A percentile compares a stretch with the other conserved stretches of the same genome.
Evolutionary conservation across 352 stramenopile species (phyloP).

Genomic region (Halophytophthora polymorphica): DNA sequence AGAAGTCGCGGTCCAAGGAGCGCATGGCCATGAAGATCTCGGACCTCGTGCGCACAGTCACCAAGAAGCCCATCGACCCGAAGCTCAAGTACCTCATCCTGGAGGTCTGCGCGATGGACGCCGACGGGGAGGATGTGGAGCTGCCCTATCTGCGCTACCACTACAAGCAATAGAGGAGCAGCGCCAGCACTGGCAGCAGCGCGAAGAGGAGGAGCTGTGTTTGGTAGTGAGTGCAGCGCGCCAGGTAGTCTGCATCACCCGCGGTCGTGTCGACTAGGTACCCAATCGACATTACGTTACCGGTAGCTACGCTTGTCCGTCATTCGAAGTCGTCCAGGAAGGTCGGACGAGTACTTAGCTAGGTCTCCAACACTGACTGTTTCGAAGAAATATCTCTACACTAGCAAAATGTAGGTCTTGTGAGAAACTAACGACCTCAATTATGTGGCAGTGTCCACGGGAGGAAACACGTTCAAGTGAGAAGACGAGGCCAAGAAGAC

Average conservation of each 20-base stretch:
- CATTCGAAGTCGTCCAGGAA: too few relatives aligned
- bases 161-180: constrained; percentile 45
- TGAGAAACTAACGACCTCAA: not conserved
- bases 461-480: not conserved
- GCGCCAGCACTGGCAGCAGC: too few relatives aligned
- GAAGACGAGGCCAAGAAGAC: not conserved
- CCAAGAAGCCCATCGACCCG: constrained; percentile 93
- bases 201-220: too few relatives aligned
- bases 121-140: constrained; percentile 95
- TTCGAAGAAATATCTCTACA: too few relatives aligned
- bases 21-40: constrained; percentile 97
- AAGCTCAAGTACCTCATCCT: constrained; percentile 97
- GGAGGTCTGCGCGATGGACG: constrained; percentile 95
- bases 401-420: too few relatives aligned
- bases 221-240: too few relatives aligned
- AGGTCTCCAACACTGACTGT: too few relatives aligned
- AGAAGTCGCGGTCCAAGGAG: constrained; percentile 88
- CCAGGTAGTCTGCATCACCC: too few relatives aligned
- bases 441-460: not conserved
- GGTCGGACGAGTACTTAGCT: too few relatives aligned
- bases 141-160: constrained; percentile 93
- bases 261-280: too few relatives aligned
- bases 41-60: constrained; percentile 93
- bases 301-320: too few relatives aligned
- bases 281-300: too few relatives aligned